Conservation (phyloP, 2,329 filamentous ascomycete species). For the Phoma herbarum region DNA sequence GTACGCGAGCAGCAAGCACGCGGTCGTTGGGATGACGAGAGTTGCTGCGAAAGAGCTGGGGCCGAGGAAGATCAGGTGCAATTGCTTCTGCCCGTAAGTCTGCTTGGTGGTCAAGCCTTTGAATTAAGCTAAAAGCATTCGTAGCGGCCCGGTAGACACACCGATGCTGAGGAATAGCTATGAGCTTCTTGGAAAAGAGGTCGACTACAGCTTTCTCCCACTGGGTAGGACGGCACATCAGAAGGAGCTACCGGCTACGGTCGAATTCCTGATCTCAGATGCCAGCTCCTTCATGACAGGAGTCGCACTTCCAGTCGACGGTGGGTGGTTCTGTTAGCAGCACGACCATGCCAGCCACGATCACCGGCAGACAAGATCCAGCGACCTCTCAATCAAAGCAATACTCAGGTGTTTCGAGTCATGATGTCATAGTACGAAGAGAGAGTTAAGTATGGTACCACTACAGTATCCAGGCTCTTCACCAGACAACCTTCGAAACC, state of each 20-base stretch:
- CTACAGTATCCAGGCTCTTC: background rate
- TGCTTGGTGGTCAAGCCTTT: background rate
- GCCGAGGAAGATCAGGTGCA: constrained; percentile 45
- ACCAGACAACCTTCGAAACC: background rate
- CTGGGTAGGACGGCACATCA: constrained; percentile 38
- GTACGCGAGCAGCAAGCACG: constrained; percentile 54
- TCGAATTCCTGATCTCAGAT: constrained; percentile 59
- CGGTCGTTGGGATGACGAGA: constrained; percentile 53
- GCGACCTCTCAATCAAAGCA: background rate
- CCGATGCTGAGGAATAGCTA: constrained; percentile 42
- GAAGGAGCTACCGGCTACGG: constrained; percentile 55
- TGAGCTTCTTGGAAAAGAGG: constrained; percentile 28
- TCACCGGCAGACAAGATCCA: background rate
- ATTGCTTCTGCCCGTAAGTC: constrained; percentile 50
- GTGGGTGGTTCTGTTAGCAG: constrained; percentile 52
- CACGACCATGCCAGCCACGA: background rate
- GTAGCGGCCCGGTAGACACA: constrained; percentile 45
- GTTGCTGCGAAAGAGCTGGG: constrained; percentile 53
- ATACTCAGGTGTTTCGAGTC: background rate
- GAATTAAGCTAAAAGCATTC: background rate
- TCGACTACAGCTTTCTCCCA: constrained; percentile 36
- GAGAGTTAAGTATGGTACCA: background rate
- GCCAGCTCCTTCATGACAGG: constrained; percentile 59
- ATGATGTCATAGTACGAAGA: constrained; percentile 11
- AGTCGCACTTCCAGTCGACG: constrained; percentile 57